These are phyloP conservation scores for Odonthalia washingtoniensis DNA, from an alignment of 31 red algal genomes.

Conservation along the genomic window DNA sequence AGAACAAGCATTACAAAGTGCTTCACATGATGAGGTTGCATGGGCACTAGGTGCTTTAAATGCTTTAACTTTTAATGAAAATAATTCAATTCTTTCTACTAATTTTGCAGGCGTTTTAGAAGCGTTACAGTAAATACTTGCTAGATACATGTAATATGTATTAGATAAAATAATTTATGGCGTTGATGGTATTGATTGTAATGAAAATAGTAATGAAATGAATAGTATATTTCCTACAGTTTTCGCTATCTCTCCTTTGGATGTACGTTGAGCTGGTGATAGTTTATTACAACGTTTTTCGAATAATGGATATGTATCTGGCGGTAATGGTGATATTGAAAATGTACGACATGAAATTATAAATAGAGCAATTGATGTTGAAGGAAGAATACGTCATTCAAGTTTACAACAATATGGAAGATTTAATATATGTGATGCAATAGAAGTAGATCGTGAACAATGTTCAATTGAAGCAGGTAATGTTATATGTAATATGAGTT, in stretches of 20 bases:
- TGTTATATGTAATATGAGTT: no score
- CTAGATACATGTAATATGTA: slow-evolving; percentile 80
- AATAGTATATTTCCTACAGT: slow-evolving; percentile 37
- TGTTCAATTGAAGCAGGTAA: no score
- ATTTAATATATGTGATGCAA: no score
- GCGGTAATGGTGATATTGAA: no score
- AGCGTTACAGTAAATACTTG: slow-evolving; percentile 71
- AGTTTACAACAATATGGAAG: no score
- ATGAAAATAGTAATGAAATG: slow-evolving; percentile 34
- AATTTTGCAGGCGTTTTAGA: slow-evolving; percentile 89
- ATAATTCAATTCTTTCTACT: slow-evolving; percentile 61
- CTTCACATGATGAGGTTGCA: slow-evolving; percentile 83
- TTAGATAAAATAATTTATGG: slow-evolving; percentile 44
- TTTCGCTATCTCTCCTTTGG: slow-evolving; percentile 44
- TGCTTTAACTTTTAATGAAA: slow-evolving; percentile 66
- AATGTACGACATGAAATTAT: no score
- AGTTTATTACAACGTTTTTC: no score
- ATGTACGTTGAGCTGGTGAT: slow-evolving; percentile 44
- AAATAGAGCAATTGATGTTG: no score
- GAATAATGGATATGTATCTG: no score
- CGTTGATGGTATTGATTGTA: slow-evolving; percentile 44
- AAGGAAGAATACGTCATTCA: no score
- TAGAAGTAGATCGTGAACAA: no score
- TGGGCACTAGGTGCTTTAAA: slow-evolving; percentile 89
- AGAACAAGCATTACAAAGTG: no score